These are phyloP conservation scores for Talaromyces adpressus DNA, from an alignment of 495 filamentous ascomycete species.

Conservation along the genomic window DNA sequence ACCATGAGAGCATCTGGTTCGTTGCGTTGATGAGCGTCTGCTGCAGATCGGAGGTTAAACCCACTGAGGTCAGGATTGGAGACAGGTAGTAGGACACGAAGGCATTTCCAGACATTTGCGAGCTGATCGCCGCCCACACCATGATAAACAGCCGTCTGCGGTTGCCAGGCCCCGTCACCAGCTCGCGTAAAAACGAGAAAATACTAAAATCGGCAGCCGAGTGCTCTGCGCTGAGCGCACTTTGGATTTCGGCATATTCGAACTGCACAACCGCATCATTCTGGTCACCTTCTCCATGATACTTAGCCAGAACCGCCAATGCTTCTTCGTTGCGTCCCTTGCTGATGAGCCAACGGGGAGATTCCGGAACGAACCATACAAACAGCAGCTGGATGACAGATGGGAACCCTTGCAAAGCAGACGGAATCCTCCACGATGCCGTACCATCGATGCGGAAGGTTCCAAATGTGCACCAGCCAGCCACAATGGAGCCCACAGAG, in stretches of 20 bases:
- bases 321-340: conserved; percentile 31
- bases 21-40: conserved; percentile 3
- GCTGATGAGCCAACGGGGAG: conserved; percentile 42
- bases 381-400: conserved; percentile 29
- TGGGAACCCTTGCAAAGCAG: conserved; percentile 35
- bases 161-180: not conserved
- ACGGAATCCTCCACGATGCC: conserved; percentile 51
- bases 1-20: not conserved
- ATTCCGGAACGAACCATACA: conserved; percentile 34
- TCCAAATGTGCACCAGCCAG: conserved; percentile 23
- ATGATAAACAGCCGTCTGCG: conserved; percentile 1
- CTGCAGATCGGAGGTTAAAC: conserved; percentile 27
- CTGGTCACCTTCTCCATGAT: conserved; percentile 23
- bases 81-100: conserved; percentile 59
- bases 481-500: conserved; percentile 37
- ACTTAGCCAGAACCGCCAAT: conserved; percentile 20
- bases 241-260: not conserved
- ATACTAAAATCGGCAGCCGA: not conserved
- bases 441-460: conserved; percentile 24
- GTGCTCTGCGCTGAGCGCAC: not conserved
- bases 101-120: conserved; percentile 64
- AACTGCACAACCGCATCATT: conserved; percentile 9
- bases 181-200: not conserved
- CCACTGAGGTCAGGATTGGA: conserved; percentile 51
- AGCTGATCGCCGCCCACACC: conserved; percentile 43